Evolutionary conservation across 2,329 filamentous ascomycete species (phyloP), one percentile per base, ranked within the genome.

Genomic region (Ophiostoma ulmi): DNA sequence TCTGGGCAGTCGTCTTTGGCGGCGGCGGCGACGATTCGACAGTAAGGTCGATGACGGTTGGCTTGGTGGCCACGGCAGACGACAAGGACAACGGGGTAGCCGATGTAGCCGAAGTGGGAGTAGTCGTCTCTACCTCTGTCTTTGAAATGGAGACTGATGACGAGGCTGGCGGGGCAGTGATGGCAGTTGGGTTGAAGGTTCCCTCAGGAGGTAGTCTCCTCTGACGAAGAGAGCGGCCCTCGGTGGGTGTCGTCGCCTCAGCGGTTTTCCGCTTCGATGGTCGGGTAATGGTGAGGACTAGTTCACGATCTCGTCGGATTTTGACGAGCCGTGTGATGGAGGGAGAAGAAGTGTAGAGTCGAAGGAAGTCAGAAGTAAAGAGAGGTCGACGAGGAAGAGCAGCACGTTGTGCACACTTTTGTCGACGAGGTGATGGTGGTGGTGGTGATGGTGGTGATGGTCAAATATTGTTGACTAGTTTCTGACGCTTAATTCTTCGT

Each of bases 241-340:
- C 77, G 75, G 82, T 82, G 78, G 81, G 82, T 78, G 83, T 83
- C 83, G 83, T 85, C 85, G 85, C 86, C 86, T 88, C 86, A 85
- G 86, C 86, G 81, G 86, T 86, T 82, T 87, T 88, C 80, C 86
- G 84, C 80, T 88, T 88, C 76, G 84, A 83, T 75, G 84, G 86
- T 74, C 78, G 85, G 81, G 86, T 82, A 88, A 88, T 88, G 77
- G 80, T 88, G 85, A 74, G 64, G 44, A 31, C 14, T 65, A 63
- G 72, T 36, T 65, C 67, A 61, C 55, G 52, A 22, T 74, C 75
- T 74, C 74, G 75, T 75, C 74, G 31, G 61, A 1, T 52, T 44
- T 65, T 66, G 75, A 76, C 75, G 73, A 76, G 75, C 74, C 38
- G 52, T 52, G 64, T 17, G 26, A 52, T 31, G 8, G 31, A 52